Evolutionary conservation across 352 stramenopile genomes (phyloP).

Genomic region (Globisporangium nodosum): DNA sequence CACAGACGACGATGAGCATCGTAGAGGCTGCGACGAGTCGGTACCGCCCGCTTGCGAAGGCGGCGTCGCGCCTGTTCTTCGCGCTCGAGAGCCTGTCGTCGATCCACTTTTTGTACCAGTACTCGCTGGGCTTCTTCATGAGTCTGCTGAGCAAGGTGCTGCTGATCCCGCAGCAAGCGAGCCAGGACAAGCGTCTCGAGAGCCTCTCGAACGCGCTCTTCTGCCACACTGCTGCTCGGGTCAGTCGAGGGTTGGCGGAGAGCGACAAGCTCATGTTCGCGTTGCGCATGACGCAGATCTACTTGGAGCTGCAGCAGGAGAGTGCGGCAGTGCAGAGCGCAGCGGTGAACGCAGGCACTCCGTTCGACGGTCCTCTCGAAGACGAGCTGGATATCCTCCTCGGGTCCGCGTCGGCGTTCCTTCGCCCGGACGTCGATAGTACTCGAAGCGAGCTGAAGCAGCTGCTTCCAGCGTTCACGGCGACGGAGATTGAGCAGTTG

Average conservation of each 20-base stretch:
- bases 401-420: constrained; percentile 43
- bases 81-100: constrained; percentile 90
- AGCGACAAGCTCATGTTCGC: constrained; percentile 99
- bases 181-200: constrained; percentile 37
- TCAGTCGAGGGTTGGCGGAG: constrained; percentile 92
- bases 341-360: constrained; percentile 23
- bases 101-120: constrained; percentile 99
- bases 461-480: constrained; percentile 52
- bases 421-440: constrained; percentile 31
- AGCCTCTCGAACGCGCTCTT: constrained; percentile 88
- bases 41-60: constrained; percentile 94
- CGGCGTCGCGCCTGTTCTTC: constrained; percentile 90
- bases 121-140: constrained; percentile 97
- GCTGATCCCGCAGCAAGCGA: constrained; percentile 18
- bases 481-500: constrained; percentile 80
- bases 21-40: constrained; percentile 89
- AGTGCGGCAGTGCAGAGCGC: constrained; percentile 19
- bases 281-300: constrained; percentile 92
- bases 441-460: constrained; percentile 39
- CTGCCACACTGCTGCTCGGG: constrained; percentile 86
- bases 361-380: constrained; percentile 59
- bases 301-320: constrained; percentile 70
- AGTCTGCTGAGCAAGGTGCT: constrained; percentile 94
- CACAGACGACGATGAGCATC: constrained; percentile 72
- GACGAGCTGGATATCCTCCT: constrained; percentile 73